Evolutionary conservation across 176 grass and related monocot species (phyloP), one percentile per base, ranked within the genome.

Genomic region (Oryza glaberrima): DNA sequence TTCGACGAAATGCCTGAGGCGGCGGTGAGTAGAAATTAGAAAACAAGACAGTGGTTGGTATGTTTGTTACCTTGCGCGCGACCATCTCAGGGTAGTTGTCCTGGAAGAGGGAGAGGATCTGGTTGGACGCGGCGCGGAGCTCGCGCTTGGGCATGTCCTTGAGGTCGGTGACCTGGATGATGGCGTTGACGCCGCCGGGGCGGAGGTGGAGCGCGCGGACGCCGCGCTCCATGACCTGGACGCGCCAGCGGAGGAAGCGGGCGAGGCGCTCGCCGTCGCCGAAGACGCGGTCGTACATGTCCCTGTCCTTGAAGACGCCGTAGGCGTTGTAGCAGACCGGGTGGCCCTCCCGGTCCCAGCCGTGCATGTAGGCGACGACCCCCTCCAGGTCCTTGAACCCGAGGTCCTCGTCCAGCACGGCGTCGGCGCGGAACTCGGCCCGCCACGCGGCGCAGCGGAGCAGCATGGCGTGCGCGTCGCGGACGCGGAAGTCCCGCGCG

Each of bases 41-140:
- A 44, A 44, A 43, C 8, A 38, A 38, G 30, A 32, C 30, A 32
- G 36, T 44, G 9, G 43, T 44, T 17, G 23, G 66, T 36, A 6
- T 68, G 2, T 8, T 76, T 68, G 2, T 8, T 76, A 97, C 96
- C 96, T 98, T 98, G 78, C 93, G 86, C 11, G 96, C 91, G 52
- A 98, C 96, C 93, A 98, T 86, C 86, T 98, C 96, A 6, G 93
- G 96, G 81, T 98, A 98, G 76, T 98, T 98, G 80, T 98, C 96
- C 91, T 95, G 93, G 90, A 98, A 98, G 35, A 98, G 93, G 34
- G 90, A 86, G 70, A 98, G 88, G 36, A 98, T 98, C 82, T 95
- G 93, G 77, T 94, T 95, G 69, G 93, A 95, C 8, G 93, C 91
- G 3, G 89, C 89, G 64, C 93, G 85, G 75, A 98, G 93, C 91